Conservation (phyloP, 2,329 filamentous ascomycete species). For the Calonectria honghensis region DNA sequence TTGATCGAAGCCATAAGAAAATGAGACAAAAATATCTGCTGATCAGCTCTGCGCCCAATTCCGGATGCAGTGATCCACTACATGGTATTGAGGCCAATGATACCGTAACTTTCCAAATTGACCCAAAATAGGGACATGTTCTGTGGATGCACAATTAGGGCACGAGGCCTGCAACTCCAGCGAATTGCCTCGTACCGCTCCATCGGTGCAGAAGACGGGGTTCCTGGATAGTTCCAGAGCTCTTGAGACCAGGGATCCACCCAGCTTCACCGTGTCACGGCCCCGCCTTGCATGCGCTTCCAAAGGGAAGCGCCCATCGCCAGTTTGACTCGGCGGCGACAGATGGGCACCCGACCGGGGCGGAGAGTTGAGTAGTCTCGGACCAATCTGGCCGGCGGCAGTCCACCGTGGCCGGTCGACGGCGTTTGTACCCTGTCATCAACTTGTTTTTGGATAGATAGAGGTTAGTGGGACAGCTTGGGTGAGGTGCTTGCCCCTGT, state of each 20-base stretch:
- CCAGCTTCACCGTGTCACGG: conserved; percentile 54
- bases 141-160: conserved; percentile 57
- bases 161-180: conserved; percentile 52
- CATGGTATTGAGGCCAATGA: conserved; percentile 28
- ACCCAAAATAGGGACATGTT: conserved; percentile 37
- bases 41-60: conserved; percentile 17
- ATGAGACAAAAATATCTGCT: conserved; percentile 28
- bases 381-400: conserved; percentile 48
- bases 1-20: background rate
- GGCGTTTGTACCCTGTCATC: conserved; percentile 46
- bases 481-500: conserved; percentile 49
- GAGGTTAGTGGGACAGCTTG: conserved; percentile 39
- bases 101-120: conserved; percentile 24
- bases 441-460: conserved; percentile 52
- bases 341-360: conserved; percentile 47
- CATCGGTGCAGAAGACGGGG: conserved; percentile 52
- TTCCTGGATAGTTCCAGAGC: conserved; percentile 49
- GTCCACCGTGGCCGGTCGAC: conserved; percentile 43
- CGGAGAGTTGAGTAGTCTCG: conserved; percentile 43
- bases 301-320: conserved; percentile 47
- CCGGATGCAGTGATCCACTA: conserved; percentile 13
- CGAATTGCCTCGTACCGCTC: conserved; percentile 50
- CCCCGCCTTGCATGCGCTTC: conserved; percentile 52
- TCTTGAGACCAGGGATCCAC: conserved; percentile 53
- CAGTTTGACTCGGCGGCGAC: conserved; percentile 50